phyloP scores from a whole-genome alignment of 2,329 filamentous ascomycete species.

The Hypoxylon sp. region DNA sequence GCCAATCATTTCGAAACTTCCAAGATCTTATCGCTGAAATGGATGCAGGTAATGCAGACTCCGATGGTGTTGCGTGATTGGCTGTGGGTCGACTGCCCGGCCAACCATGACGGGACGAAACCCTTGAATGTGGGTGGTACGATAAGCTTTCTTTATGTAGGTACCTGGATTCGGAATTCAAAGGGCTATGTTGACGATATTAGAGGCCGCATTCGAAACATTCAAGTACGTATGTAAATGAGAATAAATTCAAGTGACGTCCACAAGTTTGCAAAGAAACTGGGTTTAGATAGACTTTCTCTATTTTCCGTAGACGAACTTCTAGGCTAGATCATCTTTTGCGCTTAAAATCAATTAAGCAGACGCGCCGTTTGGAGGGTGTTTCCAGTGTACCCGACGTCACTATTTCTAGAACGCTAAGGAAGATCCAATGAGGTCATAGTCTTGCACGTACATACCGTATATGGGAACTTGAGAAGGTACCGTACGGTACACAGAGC shows the following conservation, averaged over 20 bases:
- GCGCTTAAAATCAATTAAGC: slow-evolving; percentile 6
- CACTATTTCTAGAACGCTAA: slow-evolving; percentile 37
- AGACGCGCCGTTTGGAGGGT: slow-evolving; percentile 2
- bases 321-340: background rate
- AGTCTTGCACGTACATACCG: slow-evolving; percentile 19
- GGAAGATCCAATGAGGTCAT: slow-evolving; percentile 43
- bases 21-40: slow-evolving; percentile 32
- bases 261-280: background rate
- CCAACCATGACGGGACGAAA: slow-evolving; percentile 30
- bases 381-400: slow-evolving; percentile 26
- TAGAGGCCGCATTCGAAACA: slow-evolving; percentile 32
- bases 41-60: slow-evolving; percentile 21
- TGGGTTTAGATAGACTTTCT: background rate
- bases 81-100: slow-evolving; percentile 35
- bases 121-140: slow-evolving; percentile 8
- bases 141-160: slow-evolving; percentile 18
- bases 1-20: slow-evolving; percentile 25
- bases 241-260: slow-evolving; percentile 9
- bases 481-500: slow-evolving; percentile 8
- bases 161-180: slow-evolving; percentile 25
- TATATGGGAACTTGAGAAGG: slow-evolving; percentile 11
- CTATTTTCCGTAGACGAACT: background rate
- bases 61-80: slow-evolving; percentile 26
- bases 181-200: slow-evolving; percentile 2
- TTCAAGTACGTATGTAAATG: slow-evolving; percentile 5